Evolutionary conservation across 108 stramenopile genomes (phyloP), one percentile per base, ranked within the genome.

Genomic region (Skeletonema menzelii): DNA sequence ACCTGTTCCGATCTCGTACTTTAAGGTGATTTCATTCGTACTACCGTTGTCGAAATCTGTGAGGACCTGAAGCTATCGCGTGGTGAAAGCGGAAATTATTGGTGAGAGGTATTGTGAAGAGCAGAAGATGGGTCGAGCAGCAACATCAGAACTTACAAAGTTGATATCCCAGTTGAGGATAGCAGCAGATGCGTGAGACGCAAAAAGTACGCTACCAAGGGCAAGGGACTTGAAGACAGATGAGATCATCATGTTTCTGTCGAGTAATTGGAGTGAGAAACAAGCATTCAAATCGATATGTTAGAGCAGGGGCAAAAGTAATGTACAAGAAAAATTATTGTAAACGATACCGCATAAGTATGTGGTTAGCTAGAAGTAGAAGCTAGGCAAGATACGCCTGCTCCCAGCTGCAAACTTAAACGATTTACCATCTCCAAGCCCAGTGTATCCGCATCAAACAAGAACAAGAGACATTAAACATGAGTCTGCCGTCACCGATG

Each of bases 161-260:
- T 65, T 53, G 59, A 79, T 70, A 27, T 79, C 77, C 65, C 70
- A 79, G 35, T 79, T 79, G 69, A 37, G 70, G 42, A 72, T 63
- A 27, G 67, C 59, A 31, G 70, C 70, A 6, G 47, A 38, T 2
- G 69, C 17, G 2, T 59, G 60, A 4, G 47, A 67, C 13, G 35
- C 40, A 13, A 79, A 27, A 27, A 72, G 65, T n/a, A 38, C 34
- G 22, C 65, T 46, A 40, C 65, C 65, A 8, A 66, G 6, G 65
- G 60, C 14, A 38, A 56, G 22, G n/a, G 70, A 79, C 19, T 62
- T 67, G 65, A 72, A 59, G 55, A 31, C 8, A 5, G 31, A 58
- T 4, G 31, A 24, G 0, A 15, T 4, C 57, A 58, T 58, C 14
- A 30, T 58, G 20, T n/a, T 20, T 58, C 57, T 58, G 19, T 58